phyloP scores from a whole-genome alignment of 176 grass and related monocot genomes.

The Avena insularis region DNA sequence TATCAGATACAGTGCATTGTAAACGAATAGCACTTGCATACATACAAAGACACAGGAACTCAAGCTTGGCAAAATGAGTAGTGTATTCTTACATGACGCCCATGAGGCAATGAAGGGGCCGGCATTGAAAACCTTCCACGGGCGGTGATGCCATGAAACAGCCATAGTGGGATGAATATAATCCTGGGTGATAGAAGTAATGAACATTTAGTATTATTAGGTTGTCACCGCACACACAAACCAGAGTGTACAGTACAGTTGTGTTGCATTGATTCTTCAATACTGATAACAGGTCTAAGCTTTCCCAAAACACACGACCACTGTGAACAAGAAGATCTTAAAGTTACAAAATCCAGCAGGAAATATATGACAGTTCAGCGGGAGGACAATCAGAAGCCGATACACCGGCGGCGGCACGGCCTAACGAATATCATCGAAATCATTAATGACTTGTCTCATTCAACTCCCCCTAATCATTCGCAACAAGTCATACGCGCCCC shows the following conservation, averaged over 20 bases:
- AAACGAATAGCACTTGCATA: constrained; percentile 25
- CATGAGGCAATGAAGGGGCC: constrained; percentile 92
- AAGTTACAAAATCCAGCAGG: not conserved
- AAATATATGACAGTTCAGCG: not conserved
- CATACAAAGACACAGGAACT: not conserved
- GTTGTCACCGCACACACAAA: not conserved
- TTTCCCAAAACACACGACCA: not conserved
- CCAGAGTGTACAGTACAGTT: not conserved
- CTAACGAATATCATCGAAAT: not conserved
- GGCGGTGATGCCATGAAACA: constrained; percentile 82
- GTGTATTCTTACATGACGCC: constrained; percentile 72
- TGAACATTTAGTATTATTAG: constrained; percentile 24
- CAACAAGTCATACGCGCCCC: not conserved
- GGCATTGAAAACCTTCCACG: constrained; percentile 97
- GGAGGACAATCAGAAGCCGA: not conserved
- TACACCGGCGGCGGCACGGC: not conserved
- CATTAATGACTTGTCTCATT: not conserved
- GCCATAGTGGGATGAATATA: constrained; percentile 91
- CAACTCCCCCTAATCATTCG: not conserved
- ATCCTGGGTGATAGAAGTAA: constrained; percentile 53
- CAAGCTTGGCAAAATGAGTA: not conserved
- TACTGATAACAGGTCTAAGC: not conserved
- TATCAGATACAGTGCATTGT: constrained; percentile 24
- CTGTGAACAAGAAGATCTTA: not conserved
- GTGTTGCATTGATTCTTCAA: not conserved